Evolutionary conservation across 2,329 filamentous ascomycete genomes (phyloP).

Genomic region (Aspergillus oerlinghausenensis): DNA sequence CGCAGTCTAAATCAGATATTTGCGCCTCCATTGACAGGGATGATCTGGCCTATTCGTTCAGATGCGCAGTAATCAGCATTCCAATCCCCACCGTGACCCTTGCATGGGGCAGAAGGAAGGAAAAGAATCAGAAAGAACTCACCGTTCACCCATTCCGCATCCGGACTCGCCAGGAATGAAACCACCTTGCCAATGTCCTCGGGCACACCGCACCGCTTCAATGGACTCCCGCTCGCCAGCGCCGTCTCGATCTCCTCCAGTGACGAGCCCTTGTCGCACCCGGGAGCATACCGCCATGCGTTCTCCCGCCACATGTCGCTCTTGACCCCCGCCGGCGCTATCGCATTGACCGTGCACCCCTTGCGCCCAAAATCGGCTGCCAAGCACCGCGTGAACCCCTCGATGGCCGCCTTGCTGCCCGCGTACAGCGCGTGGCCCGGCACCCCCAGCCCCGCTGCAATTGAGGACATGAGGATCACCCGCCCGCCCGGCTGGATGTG

Average conservation of each 20-base stretch:
- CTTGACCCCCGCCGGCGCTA: constrained; percentile 56
- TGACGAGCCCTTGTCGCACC: constrained; percentile 54
- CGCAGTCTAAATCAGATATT: constrained; percentile 3
- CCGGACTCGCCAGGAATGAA: constrained; percentile 52
- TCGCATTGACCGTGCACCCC: constrained; percentile 58
- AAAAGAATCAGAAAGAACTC: constrained; percentile 16
- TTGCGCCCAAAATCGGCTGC: constrained; percentile 54
- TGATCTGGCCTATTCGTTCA: constrained; percentile 7
- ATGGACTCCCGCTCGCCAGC: constrained; percentile 55
- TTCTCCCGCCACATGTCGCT: constrained; percentile 71
- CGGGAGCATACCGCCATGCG: constrained; percentile 61
- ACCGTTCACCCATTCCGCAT: constrained; percentile 64
- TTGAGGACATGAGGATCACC: constrained; percentile 67
- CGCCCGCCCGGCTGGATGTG: constrained; percentile 65
- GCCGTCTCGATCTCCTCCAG: constrained; percentile 48
- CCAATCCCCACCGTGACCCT: not conserved
- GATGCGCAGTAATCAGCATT: not conserved
- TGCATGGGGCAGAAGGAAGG: not conserved
- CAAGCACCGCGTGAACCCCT: constrained; percentile 56
- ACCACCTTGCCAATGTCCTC: constrained; percentile 57
- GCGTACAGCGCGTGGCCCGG: constrained; percentile 48
- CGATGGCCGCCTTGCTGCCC: constrained; percentile 56
- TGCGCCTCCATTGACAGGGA: constrained; percentile 13
- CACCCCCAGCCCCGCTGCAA: constrained; percentile 45
- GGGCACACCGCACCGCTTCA: constrained; percentile 55